phyloP scores from a whole-genome alignment of 2,329 filamentous ascomycete genomes.

The Ceratocystis ficicola region DNA sequence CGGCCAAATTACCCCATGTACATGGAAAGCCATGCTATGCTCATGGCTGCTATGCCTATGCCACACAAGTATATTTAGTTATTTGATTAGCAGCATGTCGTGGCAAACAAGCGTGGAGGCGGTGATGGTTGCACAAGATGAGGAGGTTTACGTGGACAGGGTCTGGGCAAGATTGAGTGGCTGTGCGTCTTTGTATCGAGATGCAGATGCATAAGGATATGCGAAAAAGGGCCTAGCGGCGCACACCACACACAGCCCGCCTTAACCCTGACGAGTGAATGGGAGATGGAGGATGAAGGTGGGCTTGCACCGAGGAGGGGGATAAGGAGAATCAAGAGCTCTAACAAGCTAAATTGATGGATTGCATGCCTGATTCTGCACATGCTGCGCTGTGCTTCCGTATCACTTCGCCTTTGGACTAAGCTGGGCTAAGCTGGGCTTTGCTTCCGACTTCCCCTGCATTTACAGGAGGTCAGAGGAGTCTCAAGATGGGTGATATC shows the following conservation, averaged over 20 bases:
- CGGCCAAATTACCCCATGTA: not conserved
- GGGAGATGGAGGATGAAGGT: not conserved
- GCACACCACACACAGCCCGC: too few relatives aligned
- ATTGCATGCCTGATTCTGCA: not conserved
- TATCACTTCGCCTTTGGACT: not conserved
- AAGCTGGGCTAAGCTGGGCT: not conserved
- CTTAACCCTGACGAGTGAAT: too few relatives aligned
- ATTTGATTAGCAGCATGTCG: not conserved
- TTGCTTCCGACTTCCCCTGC: not conserved
- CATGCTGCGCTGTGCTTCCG: not conserved
- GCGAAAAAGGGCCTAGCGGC: not conserved
- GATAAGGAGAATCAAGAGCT: not conserved
- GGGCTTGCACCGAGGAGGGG: not conserved
- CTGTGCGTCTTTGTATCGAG: not conserved
- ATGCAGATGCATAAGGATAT: not conserved
- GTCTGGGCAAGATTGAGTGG: not conserved
- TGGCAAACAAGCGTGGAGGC: not conserved
- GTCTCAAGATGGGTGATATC: constrained; percentile 2
- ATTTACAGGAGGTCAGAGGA: not conserved
- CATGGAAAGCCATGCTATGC: not conserved
- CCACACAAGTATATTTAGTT: not conserved
- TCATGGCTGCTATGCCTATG: not conserved
- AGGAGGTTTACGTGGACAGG: not conserved
- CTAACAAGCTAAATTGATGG: not conserved
- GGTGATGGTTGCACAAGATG: constrained; percentile 6